phyloP scores from a whole-genome alignment of 2,329 filamentous ascomycete genomes.

The Diaporthe nobilis region DNA sequence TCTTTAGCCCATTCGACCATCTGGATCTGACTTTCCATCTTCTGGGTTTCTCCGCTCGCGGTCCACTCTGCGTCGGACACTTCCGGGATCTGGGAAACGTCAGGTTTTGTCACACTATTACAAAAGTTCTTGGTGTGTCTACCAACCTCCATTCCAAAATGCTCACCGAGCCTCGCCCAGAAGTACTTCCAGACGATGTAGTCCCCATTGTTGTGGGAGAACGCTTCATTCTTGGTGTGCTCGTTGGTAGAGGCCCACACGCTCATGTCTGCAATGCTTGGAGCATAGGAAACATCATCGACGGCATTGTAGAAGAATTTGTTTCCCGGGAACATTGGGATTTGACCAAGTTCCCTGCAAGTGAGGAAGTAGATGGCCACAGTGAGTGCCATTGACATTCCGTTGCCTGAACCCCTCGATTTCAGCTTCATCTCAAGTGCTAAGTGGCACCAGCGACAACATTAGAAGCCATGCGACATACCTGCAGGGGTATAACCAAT shows the following conservation, averaged over 20 bases:
- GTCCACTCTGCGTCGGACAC: constrained; percentile 32
- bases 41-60: constrained; percentile 23
- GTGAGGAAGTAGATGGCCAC: constrained; percentile 48
- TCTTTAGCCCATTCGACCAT: constrained; percentile 42
- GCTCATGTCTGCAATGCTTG: constrained; percentile 48
- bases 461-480: constrained; percentile 27
- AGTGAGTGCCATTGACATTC: constrained; percentile 50
- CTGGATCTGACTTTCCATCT: constrained; percentile 36
- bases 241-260: constrained; percentile 46
- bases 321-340: constrained; percentile 47
- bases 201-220: constrained; percentile 50
- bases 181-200: constrained; percentile 48
- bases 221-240: constrained; percentile 47
- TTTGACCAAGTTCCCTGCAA: constrained; percentile 46
- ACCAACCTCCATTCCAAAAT: constrained; percentile 46
- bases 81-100: constrained; percentile 32
- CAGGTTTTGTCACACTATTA: background rate
- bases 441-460: background rate
- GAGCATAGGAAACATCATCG: constrained; percentile 49
- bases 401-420: constrained; percentile 43
- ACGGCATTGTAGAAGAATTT: constrained; percentile 48
- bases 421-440: background rate
- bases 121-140: too few species aligned
- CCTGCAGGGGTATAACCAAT: constrained; percentile 48
- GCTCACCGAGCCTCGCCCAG: constrained; percentile 44